Evolutionary conservation across 2,329 filamentous ascomycete genomes (phyloP).

Genomic region (Colletotrichum lindemuthianum): DNA sequence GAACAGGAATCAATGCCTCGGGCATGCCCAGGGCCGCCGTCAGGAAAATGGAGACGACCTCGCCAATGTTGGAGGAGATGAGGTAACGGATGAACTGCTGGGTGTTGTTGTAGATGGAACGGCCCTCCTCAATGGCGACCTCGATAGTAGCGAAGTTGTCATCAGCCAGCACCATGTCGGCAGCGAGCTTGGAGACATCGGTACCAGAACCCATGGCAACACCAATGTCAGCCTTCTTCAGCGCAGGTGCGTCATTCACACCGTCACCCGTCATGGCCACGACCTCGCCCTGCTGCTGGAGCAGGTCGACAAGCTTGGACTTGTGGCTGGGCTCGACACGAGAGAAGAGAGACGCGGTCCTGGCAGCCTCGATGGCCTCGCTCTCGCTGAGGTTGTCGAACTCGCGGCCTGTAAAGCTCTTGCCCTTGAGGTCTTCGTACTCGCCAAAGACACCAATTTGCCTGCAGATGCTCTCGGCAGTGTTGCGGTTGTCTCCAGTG

Average conservation of each 20-base stretch:
- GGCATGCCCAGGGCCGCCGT: constrained; percentile 97
- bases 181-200: constrained; percentile 94
- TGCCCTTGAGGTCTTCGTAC: constrained; percentile 84
- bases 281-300: constrained; percentile 91
- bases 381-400: constrained; percentile 85
- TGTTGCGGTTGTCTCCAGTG: constrained; percentile 97
- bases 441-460: constrained; percentile 93
- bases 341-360: constrained; percentile 90
- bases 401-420: constrained; percentile 94
- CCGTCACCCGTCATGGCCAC: constrained; percentile 99
- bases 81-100: constrained; percentile 99
- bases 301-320: constrained; percentile 95
- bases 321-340: constrained; percentile 96
- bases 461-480: constrained; percentile 96
- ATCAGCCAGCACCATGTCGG: constrained; percentile 98
- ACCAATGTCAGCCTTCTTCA: constrained; percentile 99
- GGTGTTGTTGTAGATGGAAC: constrained; percentile 99
- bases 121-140: constrained; percentile 93
- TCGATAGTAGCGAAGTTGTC: constrained; percentile 99
- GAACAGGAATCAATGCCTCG: constrained; percentile 94
- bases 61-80: constrained; percentile 98
- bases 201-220: constrained; percentile 99
- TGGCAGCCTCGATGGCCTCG: constrained; percentile 86
- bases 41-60: constrained; percentile 98
- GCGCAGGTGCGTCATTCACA: constrained; percentile 95